Evolutionary conservation across 163 green algal species (phyloP).

Genomic region (Scenedesmus sp.): DNA sequence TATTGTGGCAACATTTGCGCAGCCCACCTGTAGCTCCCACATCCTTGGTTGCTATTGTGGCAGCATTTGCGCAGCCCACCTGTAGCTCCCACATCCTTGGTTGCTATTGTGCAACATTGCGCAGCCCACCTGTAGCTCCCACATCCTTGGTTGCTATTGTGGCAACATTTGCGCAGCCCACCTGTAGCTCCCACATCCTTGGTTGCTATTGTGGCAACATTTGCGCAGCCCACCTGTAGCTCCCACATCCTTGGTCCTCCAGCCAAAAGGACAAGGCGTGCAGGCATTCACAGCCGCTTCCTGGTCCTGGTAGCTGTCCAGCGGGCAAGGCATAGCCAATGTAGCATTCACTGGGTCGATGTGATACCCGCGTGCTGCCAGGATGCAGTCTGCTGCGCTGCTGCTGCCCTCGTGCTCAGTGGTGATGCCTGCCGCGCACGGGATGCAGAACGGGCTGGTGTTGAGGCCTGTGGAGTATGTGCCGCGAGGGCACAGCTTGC

Average conservation of each 20-base stretch:
- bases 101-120: too few relatives aligned
- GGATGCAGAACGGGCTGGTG: neutral
- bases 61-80: neutral
- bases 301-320: conserved; percentile 5
- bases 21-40: neutral
- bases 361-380: neutral
- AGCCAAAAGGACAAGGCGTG: conserved; percentile 22
- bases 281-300: neutral
- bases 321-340: neutral
- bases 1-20: neutral
- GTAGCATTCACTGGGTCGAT: neutral
- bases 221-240: neutral
- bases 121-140: neutral
- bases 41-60: conserved; percentile 5
- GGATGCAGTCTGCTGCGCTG: neutral
- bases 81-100: neutral
- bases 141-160: conserved; percentile 9
- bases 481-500: conserved; percentile 33
- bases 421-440: conserved; percentile 3
- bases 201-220: neutral
- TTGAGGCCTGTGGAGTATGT: conserved; percentile 27
- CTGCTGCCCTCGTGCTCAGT: conserved; percentile 25
- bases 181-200: neutral
- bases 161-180: too few relatives aligned
- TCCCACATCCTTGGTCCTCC: conserved; percentile 14